These are phyloP conservation scores for Bryoglossum gracile DNA, from an alignment of 495 filamentous ascomycete genomes.

Conservation along the genomic window DNA sequence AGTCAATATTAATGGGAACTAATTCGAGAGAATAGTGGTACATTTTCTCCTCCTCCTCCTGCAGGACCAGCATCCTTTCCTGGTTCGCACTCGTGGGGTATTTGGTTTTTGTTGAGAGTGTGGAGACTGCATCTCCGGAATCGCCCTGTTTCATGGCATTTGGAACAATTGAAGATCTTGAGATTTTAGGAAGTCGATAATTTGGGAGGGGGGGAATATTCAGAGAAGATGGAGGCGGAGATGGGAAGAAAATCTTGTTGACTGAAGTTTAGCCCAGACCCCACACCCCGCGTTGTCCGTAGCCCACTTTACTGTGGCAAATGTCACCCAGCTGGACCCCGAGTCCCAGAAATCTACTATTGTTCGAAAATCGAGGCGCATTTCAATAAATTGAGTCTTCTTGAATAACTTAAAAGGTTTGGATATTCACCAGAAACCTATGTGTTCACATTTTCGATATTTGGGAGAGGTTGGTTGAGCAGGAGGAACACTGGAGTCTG, in stretches of 20 bases:
- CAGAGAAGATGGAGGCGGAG: not conserved
- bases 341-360: no score
- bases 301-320: not conserved
- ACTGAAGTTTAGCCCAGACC: not conserved
- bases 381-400: no score
- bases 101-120: not conserved
- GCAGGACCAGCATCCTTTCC: conserved; percentile 6
- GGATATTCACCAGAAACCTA: no score
- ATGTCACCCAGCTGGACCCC: no score
- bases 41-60: conserved; percentile 6
- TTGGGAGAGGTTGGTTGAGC: no score
- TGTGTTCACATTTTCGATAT: no score
- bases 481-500: no score
- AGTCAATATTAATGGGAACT: not conserved
- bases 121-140: not conserved
- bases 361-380: no score
- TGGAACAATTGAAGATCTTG: no score
- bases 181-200: no score
- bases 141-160: no score
- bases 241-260: not conserved
- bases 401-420: no score
- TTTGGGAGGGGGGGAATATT: not conserved
- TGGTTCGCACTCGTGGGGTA: conserved; percentile 4
- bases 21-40: not conserved
- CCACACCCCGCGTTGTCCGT: not conserved